Conservation (phyloP, 2,329 filamentous ascomycete genomes). For the Pseudogymnoascus sp. region DNA sequence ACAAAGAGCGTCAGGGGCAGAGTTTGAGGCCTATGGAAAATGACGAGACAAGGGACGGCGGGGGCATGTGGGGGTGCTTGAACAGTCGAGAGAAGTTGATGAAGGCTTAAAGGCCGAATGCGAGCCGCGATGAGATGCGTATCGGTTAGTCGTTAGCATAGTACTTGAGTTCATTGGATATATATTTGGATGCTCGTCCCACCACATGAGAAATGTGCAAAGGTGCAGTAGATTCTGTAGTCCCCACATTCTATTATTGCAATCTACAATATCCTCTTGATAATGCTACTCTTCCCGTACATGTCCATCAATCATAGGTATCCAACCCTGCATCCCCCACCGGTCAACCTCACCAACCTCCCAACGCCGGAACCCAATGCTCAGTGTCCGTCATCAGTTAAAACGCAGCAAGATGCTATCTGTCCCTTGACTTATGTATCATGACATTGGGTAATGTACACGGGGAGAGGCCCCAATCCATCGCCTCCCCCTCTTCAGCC, state of each 20-base stretch:
- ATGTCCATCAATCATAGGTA: background rate
- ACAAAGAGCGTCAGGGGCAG: background rate
- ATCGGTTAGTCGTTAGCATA: background rate
- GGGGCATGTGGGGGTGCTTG: background rate
- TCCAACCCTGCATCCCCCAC: background rate
- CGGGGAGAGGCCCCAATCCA: background rate
- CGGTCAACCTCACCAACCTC: background rate
- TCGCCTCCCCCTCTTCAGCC: background rate
- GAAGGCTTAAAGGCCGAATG: background rate
- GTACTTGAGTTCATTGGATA: background rate
- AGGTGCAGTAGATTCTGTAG: no score
- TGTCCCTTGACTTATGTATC: background rate
- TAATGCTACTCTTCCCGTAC: background rate
- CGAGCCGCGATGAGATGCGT: background rate
- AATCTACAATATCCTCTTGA: constrained; percentile 3
- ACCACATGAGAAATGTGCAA: no score
- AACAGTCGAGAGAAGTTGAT: background rate
- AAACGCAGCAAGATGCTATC: background rate
- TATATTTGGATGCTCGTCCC: background rate
- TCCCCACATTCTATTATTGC: background rate
- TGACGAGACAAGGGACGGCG: background rate
- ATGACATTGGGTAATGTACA: constrained; percentile 6
- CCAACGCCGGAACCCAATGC: background rate
- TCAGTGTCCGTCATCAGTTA: background rate
- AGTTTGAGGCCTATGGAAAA: background rate